Conservation (phyloP, 148 eudicot genomes). For the Vaccinium macrocarpon region DNA sequence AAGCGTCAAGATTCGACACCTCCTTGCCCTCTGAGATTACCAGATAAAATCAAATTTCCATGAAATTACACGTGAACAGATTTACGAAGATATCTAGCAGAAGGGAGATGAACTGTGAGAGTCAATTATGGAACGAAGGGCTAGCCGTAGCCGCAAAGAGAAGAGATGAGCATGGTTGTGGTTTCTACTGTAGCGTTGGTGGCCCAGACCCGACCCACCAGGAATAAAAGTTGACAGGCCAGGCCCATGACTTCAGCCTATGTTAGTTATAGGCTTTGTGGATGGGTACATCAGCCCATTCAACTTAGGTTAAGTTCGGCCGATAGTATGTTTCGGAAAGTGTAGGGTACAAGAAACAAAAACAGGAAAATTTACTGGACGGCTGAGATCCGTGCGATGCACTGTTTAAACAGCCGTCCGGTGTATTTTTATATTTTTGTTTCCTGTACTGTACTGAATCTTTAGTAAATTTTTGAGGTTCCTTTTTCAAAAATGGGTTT, state of each 20-base stretch:
- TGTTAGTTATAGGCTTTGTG: neutral
- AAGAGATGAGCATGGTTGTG: neutral
- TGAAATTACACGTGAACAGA: neutral
- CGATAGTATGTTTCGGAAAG: no score
- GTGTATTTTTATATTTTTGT: no score
- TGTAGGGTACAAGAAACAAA: no score
- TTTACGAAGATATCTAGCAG: neutral
- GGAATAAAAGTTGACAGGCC: neutral
- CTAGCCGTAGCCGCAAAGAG: neutral
- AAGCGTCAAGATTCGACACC: conserved; percentile 5
- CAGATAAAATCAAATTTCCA: neutral
- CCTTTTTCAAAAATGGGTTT: no score
- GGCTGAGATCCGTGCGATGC: no score
- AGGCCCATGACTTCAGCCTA: neutral
- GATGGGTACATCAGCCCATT: no score
- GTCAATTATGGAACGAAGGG: neutral
- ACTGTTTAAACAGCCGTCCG: no score
- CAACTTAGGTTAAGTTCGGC: no score
- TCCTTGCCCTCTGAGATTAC: neutral
- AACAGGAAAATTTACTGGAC: no score
- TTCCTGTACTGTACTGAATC: no score
- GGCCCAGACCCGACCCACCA: neutral
- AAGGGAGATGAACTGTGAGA: no score
- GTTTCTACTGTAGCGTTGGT: neutral
- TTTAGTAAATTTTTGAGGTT: no score